Conservation (phyloP, 192 early-diverging fungal genomes). For the Linderina pennispora region DNA sequence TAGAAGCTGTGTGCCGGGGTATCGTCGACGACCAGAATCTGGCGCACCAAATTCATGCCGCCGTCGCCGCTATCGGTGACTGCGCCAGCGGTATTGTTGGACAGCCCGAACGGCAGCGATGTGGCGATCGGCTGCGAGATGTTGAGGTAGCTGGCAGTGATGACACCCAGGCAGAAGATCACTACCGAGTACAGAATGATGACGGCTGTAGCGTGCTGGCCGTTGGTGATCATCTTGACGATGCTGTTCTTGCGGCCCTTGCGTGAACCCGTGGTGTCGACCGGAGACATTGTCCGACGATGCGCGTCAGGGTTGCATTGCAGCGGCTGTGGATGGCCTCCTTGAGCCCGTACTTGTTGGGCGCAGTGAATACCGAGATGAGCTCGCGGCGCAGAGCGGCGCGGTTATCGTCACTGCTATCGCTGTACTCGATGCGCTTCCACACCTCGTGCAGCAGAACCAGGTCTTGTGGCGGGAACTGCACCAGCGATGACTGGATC, state of each 20-base stretch:
- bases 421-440: constrained; percentile 42
- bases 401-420: constrained; percentile 16
- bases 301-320: constrained; percentile 36
- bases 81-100: constrained; percentile 19
- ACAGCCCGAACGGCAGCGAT: constrained; percentile 14
- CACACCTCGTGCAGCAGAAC: constrained; percentile 40
- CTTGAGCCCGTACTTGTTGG: constrained; percentile 34
- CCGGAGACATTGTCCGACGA: constrained; percentile 43
- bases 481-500: constrained; percentile 17
- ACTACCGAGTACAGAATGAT: constrained; percentile 46
- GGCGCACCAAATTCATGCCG: constrained; percentile 34
- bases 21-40: constrained; percentile 46
- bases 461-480: constrained; percentile 41
- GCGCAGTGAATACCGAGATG: constrained; percentile 27
- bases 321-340: constrained; percentile 35
- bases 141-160: constrained; percentile 43
- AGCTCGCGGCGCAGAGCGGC: constrained; percentile 33
- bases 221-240: constrained; percentile 18
- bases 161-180: constrained; percentile 44
- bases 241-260: constrained; percentile 8
- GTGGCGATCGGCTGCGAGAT: constrained; percentile 29
- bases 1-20: constrained; percentile 34
- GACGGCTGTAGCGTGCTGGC: constrained; percentile 35
- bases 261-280: constrained; percentile 13
- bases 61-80: constrained; percentile 11